Evolutionary conservation across 2,329 filamentous ascomycete genomes (phyloP), one percentile per base, ranked within the genome.

Genomic region (Aureobasidium sp.): DNA sequence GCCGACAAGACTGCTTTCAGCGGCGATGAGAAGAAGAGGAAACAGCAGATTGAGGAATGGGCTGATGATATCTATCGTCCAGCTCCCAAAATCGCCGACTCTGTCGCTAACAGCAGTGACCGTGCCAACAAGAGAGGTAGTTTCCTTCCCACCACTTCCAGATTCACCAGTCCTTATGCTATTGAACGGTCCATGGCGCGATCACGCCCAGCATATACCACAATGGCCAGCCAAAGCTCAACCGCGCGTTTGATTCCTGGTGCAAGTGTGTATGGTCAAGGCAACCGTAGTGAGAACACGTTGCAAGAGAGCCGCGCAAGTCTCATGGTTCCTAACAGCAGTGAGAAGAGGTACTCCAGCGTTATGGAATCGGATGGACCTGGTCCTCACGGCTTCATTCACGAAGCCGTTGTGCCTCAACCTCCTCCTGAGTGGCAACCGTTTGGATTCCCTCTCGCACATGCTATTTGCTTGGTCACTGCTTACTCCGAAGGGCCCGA

Each of bases 11-110:
- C 93, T 0, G 93, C 90, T 2, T 87, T 96, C 73, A 85, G 85
- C 17, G 85, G 87, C 5, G 85, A 94, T 72, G 85, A 87, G 66
- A 91, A 93, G 73, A 88, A 92, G 76, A 86, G 94, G 63, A 88
- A 92, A 68, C 86, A 88, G 68, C 91, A 97, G 76, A 99, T 99
- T 66, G 94, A 99, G 74, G 93, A 97, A 69, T 99, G 94, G 94
- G 88, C 88, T 15, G 90, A 97, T 66, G 94, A 99, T 71, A 99
- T 99, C 69, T 97, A 99, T 75, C 89, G 91, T 47, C 89, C 93
- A 3, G 91, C 91, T 27, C 86, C 88, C 60, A 89, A 91, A 67
- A 81, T 97, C 66, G 83, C 87, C 3, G 94, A 96, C 68, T 78
- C 88, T 45, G 64, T 61, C 35, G 63, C 61, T 59, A 88, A 84